These are phyloP conservation scores for Psilocybe mexicana DNA, from an alignment of 1,284 basidiomycete genomes.

Conservation along the genomic window DNA sequence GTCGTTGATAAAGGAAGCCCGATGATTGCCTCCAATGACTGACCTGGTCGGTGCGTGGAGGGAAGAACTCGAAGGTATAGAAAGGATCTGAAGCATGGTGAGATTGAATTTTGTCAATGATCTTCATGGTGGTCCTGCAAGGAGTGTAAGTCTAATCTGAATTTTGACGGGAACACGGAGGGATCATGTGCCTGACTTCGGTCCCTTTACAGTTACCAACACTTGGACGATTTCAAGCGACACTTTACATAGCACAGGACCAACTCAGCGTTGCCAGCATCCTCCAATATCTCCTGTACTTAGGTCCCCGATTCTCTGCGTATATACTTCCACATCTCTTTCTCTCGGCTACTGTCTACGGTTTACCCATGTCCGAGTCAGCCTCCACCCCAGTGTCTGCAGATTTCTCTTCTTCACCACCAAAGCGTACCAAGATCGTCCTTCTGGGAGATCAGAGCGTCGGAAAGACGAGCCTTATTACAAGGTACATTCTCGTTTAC, in stretches of 20 bases:
- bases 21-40: conserved; percentile 17
- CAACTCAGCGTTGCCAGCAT: neutral
- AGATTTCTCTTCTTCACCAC: conserved; percentile 82
- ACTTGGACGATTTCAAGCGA: neutral
- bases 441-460: conserved; percentile 92
- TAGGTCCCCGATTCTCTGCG: neutral
- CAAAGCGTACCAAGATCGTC: conserved; percentile 96
- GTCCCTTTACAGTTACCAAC: neutral
- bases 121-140: conserved; percentile 52
- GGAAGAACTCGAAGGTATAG: conserved; percentile 95
- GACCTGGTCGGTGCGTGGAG: conserved; percentile 88
- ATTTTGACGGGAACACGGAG: neutral
- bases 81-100: conserved; percentile 56
- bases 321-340: conserved; percentile 5
- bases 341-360: neutral
- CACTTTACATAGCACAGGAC: neutral
- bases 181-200: conserved; percentile 2
- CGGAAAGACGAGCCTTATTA: conserved; percentile 97
- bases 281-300: neutral
- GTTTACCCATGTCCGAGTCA: conserved; percentile 37
- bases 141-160: neutral
- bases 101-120: conserved; percentile 61
- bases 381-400: conserved; percentile 69
- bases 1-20: conserved; percentile 16
- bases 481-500: conserved; percentile 55